Base-by-base conservation (phyloP, 75 land plant genomes). In the Cupressus sempervirens region DNA sequence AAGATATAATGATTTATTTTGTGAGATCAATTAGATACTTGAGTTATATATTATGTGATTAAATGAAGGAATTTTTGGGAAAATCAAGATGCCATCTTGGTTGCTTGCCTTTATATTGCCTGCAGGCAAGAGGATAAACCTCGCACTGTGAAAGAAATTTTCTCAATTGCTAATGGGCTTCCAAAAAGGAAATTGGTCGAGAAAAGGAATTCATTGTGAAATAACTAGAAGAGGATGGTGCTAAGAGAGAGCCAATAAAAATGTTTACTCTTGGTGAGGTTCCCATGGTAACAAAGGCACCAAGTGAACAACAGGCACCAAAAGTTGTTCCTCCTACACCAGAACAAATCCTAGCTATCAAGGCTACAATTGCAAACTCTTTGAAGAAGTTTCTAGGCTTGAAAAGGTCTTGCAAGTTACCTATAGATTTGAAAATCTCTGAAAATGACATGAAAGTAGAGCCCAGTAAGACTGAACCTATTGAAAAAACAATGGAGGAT, bases 341-440 rank as follows among this genome's bases (percentile, higher is more conserved):
- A 30, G 97, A 96, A 90, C 95, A 96, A 87, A 92, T 96, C 76
- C 82, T 93, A 53, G 97, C 96, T 30, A 94, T 97, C 83, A 97
- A 97, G 98, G 97, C 98, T 86, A 98, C 98, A 18, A 96, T 96
- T 91, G 95, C 93, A 79, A 96, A 93, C 84, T 95, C 98, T 30
- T 96, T 18, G 94, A 93, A 89, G 98, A 95, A 90, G 98, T 96
- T 90, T 96, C 98, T 67, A 94, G 92, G 84, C 91, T 95, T 84
- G 98, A 96, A 89, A 85, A 95, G 96, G 98, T 93, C 35, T 82
- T 94, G 98, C 34, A 95, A 96, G 86, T 85, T 95, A 68, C 98
- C 95, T 81, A 92, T 93, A 62, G 96, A 96, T 80, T 86, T 96
- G 50, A 89, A 76, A 56, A 80, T 89, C 76, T 36, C 84, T 15